phyloP scores from a whole-genome alignment of 768 basidiomycete species.

The Suillus lakei region DNA sequence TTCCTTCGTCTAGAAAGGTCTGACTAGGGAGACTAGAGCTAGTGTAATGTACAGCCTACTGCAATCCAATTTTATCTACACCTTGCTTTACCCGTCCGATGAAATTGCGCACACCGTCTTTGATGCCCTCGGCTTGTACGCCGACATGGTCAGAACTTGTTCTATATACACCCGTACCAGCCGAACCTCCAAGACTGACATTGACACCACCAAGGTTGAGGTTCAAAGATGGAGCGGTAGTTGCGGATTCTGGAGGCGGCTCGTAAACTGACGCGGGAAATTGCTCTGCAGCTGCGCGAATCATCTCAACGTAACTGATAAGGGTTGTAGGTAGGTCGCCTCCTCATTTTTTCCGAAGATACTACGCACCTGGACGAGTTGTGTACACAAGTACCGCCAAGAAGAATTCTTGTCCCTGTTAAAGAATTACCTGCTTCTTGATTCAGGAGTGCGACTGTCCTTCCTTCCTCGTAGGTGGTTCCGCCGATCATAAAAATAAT shows the following conservation, averaged over 20 bases:
- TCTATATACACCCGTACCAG: constrained; percentile 84
- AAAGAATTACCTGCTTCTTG: constrained; percentile 67
- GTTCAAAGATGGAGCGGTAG: constrained; percentile 81
- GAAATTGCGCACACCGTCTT: constrained; percentile 86
- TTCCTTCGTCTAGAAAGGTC: background rate
- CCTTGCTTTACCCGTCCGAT: constrained; percentile 90
- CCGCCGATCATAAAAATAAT: constrained; percentile 98
- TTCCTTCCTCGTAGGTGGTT: constrained; percentile 94
- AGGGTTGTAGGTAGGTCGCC: constrained; percentile 13
- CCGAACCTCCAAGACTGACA: constrained; percentile 88
- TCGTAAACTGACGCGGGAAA: constrained; percentile 73
- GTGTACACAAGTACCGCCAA: constrained; percentile 95
- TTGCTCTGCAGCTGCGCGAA: constrained; percentile 67
- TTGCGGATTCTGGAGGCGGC: constrained; percentile 74
- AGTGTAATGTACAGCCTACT: constrained; percentile 7
- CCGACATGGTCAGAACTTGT: constrained; percentile 74
- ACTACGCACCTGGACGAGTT: constrained; percentile 83
- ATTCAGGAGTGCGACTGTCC: constrained; percentile 84
- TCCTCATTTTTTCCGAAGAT: background rate
- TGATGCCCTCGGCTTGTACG: constrained; percentile 85
- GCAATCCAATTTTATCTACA: constrained; percentile 62
- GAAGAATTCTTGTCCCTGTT: constrained; percentile 74
- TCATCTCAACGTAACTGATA: constrained; percentile 86
- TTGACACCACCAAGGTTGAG: constrained; percentile 92
- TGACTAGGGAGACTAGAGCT: background rate